Evolutionary conservation across 129 eudicot genomes (phyloP), one percentile per base, ranked within the genome.

Genomic region (Escallonia herrerae): DNA sequence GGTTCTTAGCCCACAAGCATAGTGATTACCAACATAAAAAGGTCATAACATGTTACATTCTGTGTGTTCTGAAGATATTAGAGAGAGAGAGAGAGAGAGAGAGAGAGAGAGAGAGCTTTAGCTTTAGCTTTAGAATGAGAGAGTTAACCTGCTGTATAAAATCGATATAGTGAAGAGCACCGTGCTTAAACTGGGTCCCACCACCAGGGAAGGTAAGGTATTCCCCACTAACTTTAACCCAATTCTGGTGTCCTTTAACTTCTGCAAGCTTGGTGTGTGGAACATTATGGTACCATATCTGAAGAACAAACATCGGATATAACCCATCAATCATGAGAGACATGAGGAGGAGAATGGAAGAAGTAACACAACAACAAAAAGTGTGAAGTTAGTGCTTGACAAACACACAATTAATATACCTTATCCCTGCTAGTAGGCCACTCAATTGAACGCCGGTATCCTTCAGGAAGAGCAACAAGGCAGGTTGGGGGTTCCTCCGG

Each of bases 151-250:
- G 60, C 56, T 73, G 74, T 50, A 83, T 72, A 47, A 72, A 69
- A 64, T 83, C 82, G 2, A 83, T 79, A 46, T 83, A 83, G 73
- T 80, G 89, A 66, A 79, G 84, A 33, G 89, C 85, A 40, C 89
- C 85, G 45, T 83, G 76, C 56, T 59, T 83, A 58, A 83, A 72
- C 60, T 83, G 89, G 48, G 89, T 83, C 43, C 89, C 89, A 51
- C 89, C 89, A 7, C 89, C 89, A 0, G 89, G 89, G 51, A 83
- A 83, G 38, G 75, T 45, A 65, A 83, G 78, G 74, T 79, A 79
- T 51, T 83, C 84, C 3, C 89, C 89, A 1, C 67, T 69, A 49
- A 83, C 89, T 76, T 83, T 83, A 64, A 83, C 89, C 89, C 89
- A 83, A 46, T 83, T 83, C 66, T 83, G 89, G 69, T 79, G 84